A percentile compares a stretch with the other conserved stretches of the same genome.
Evolutionary conservation across 2,329 filamentous ascomycete genomes (phyloP).

Genomic region (Xylaria sp.): DNA sequence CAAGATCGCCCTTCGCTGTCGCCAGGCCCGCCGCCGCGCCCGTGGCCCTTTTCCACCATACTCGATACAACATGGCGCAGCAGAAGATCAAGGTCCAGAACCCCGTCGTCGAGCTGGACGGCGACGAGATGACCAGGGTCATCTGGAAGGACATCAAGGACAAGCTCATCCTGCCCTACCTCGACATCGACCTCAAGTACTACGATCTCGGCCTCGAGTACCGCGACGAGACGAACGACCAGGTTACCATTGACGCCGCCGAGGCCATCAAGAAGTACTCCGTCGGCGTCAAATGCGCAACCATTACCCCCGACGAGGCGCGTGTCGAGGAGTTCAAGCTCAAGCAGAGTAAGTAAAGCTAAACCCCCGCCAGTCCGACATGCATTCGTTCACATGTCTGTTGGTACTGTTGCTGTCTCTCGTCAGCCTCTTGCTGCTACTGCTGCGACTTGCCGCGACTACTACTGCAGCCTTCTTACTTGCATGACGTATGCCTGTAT

Average conservation of each 20-base stretch:
- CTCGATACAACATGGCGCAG: conserved; percentile 64
- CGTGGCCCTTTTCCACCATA: conserved; percentile 51
- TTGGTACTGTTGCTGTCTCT: not conserved
- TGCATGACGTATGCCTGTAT: conserved; percentile 38
- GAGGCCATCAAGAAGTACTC: conserved; percentile 99
- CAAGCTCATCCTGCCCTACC: conserved; percentile 96
- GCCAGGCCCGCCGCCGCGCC: conserved; percentile 44
- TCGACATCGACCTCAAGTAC: conserved; percentile 98
- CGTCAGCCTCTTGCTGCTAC: conserved; percentile 18
- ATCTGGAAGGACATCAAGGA: conserved; percentile 99
- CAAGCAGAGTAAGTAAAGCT: conserved; percentile 82
- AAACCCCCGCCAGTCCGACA: not conserved
- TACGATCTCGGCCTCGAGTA: conserved; percentile 90
- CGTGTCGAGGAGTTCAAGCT: conserved; percentile 98
- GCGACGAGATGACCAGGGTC: conserved; percentile 95
- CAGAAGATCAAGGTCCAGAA: conserved; percentile 99
- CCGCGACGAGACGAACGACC: conserved; percentile 94
- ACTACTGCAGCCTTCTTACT: conserved; percentile 39
- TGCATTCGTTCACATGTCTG: not conserved
- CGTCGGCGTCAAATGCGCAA: conserved; percentile 98
- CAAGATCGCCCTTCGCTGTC: conserved; percentile 43
- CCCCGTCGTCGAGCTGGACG: conserved; percentile 96
- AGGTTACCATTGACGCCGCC: conserved; percentile 94
- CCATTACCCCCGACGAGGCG: conserved; percentile 97
- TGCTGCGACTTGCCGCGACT: conserved; percentile 26